phyloP scores from a whole-genome alignment of 2,329 filamentous ascomycete species.

The Samsoniella hepiali region DNA sequence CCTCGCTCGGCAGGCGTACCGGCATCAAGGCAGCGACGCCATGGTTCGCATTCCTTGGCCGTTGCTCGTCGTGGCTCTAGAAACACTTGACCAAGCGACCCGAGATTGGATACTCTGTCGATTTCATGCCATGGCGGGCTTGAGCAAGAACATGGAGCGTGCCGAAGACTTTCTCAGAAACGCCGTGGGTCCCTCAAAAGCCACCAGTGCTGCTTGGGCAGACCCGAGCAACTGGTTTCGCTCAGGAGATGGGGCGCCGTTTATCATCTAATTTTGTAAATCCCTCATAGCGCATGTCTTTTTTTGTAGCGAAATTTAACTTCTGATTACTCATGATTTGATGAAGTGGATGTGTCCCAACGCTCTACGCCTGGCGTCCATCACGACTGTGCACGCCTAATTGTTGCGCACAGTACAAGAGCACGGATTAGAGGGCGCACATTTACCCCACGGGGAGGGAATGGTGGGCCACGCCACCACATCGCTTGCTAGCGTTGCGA shows the following conservation, averaged over 20 bases:
- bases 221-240: not conserved
- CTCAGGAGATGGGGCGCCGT: not conserved
- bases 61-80: constrained; percentile 34
- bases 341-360: not conserved
- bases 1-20: constrained; percentile 32
- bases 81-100: constrained; percentile 32
- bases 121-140: constrained; percentile 28
- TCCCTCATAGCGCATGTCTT: not conserved
- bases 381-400: not conserved
- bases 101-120: constrained; percentile 33
- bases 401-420: too few relatives aligned
- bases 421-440: too few relatives aligned
- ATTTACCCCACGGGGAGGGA: not conserved
- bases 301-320: not conserved
- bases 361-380: not conserved
- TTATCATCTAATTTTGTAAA: not conserved
- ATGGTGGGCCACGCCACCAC: not conserved
- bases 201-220: not conserved
- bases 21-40: constrained; percentile 31
- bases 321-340: not conserved
- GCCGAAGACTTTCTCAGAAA: constrained; percentile 27
- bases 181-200: not conserved
- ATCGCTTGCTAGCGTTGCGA: not conserved
- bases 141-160: constrained; percentile 33
- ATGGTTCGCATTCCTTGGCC: constrained; percentile 34